phyloP scores from a whole-genome alignment of 306 rosid genomes.

The Geum urbanum region DNA sequence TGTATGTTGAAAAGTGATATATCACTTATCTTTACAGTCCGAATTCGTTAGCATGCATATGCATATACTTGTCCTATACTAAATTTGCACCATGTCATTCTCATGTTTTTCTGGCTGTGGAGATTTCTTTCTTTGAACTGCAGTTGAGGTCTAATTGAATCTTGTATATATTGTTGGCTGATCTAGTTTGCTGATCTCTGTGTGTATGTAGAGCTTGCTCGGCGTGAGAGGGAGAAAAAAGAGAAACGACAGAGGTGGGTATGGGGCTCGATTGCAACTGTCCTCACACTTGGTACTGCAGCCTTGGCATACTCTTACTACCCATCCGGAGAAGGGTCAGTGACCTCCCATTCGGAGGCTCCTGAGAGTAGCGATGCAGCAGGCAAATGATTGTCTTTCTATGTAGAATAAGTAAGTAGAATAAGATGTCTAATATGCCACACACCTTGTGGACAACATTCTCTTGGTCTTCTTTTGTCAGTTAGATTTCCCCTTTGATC shows the following conservation, averaged over 20 bases:
- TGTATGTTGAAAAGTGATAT: neutral
- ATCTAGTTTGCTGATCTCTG: constrained; percentile 10
- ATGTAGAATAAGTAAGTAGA: constrained; percentile 33
- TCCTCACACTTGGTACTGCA: constrained; percentile 55
- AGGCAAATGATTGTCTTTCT: constrained; percentile 27
- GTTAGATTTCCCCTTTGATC: constrained; percentile 31
- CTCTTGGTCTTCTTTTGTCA: constrained; percentile 23
- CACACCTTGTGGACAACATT: constrained; percentile 32
- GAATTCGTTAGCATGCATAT: neutral
- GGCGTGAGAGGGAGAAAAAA: constrained; percentile 69
- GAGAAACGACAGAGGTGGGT: constrained; percentile 76
- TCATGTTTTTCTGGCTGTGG: neutral
- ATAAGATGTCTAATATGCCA: constrained; percentile 45
- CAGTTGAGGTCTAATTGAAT: constrained; percentile 7
- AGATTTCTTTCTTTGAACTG: neutral
- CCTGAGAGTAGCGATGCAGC: constrained; percentile 39
- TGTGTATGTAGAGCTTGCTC: constrained; percentile 54
- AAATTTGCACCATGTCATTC: too few species aligned
- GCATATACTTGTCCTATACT: neutral
- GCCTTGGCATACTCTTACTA: constrained; percentile 75
- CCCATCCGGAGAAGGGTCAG: constrained; percentile 45
- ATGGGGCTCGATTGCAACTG: constrained; percentile 77
- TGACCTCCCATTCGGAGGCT: constrained; percentile 27
- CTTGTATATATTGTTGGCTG: constrained; percentile 2
- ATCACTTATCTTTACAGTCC: too few species aligned